phyloP scores from a whole-genome alignment of 345 rosid species.

The Salix purpurea region DNA sequence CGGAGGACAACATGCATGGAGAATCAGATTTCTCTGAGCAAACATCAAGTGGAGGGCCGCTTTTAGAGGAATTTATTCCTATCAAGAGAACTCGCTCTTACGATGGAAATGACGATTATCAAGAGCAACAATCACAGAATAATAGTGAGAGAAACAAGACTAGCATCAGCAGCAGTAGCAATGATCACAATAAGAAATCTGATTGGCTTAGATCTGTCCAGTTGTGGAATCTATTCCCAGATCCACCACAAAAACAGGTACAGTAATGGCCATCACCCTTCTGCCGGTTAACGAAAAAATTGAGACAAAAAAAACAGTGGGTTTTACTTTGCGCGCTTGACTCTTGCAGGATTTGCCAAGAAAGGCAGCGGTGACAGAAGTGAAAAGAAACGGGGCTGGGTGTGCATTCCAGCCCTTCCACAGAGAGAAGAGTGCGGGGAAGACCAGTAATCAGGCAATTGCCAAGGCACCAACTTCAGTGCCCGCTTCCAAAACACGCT shows the following conservation, averaged over 20 bases:
- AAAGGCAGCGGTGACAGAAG: constrained; percentile 55
- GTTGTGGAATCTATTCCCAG: constrained; percentile 78
- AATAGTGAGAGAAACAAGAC: constrained; percentile 12
- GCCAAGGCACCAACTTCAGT: constrained; percentile 21
- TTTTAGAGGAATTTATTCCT: constrained; percentile 79
- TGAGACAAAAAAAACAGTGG: neutral
- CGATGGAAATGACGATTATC: constrained; percentile 16
- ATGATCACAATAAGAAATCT: constrained; percentile 56
- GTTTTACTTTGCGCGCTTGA: neutral
- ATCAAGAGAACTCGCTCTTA: constrained; percentile 43
- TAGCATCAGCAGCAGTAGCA: constrained; percentile 13
- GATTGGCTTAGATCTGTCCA: constrained; percentile 99
- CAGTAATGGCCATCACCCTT: neutral
- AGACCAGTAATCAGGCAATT: constrained; percentile 24
- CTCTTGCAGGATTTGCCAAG: constrained; percentile 43
- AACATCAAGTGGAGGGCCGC: constrained; percentile 64
- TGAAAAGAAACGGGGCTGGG: constrained; percentile 61
- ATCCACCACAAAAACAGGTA: constrained; percentile 48
- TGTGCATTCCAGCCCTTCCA: constrained; percentile 85
- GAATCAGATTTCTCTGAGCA: constrained; percentile 87
- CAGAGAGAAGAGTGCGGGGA: constrained; percentile 36
- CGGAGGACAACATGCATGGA: constrained; percentile 45
- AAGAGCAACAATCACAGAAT: constrained; percentile 37
- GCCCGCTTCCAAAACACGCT: constrained; percentile 53
- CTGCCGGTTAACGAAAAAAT: neutral